phyloP scores from a whole-genome alignment of 2,329 filamentous ascomycete species.

The Thielaviopsis populi region DNA sequence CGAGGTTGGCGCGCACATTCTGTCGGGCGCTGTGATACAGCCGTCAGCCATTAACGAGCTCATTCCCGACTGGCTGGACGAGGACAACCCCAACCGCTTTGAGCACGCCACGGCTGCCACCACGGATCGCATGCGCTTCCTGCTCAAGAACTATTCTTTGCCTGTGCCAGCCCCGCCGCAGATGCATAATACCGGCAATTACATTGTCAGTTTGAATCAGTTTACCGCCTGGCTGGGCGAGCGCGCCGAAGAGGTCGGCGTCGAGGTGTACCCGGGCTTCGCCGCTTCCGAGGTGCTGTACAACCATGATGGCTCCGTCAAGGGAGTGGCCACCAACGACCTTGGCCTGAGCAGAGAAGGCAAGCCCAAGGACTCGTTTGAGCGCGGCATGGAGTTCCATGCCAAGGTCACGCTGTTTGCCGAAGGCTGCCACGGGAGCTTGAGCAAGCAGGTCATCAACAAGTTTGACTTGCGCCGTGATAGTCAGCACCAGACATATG shows the following conservation, averaged over 20 bases:
- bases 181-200: conserved; percentile 97
- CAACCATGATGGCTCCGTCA: conserved; percentile 69
- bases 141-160: conserved; percentile 65
- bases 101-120: conserved; percentile 72
- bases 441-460: conserved; percentile 88
- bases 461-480: conserved; percentile 84
- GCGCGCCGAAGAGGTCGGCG: conserved; percentile 86
- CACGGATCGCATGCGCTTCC: conserved; percentile 79
- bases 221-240: conserved; percentile 93
- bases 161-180: conserved; percentile 82
- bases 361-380: conserved; percentile 76
- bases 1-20: conserved; percentile 84
- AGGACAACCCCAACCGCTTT: conserved; percentile 78
- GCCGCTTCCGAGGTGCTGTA: conserved; percentile 89
- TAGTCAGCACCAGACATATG: conserved; percentile 90
- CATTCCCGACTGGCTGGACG: conserved; percentile 81
- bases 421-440: conserved; percentile 88
- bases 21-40: conserved; percentile 91
- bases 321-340: conserved; percentile 92
- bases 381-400: conserved; percentile 97
- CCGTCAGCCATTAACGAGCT: conserved; percentile 79
- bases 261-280: conserved; percentile 93
- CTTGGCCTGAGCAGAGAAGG: conserved; percentile 70
- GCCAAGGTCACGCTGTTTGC: conserved; percentile 80
- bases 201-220: conserved; percentile 90